Conservation (phyloP, 2,329 filamentous ascomycete genomes). For the Chalaropsis ovoidea region DNA sequence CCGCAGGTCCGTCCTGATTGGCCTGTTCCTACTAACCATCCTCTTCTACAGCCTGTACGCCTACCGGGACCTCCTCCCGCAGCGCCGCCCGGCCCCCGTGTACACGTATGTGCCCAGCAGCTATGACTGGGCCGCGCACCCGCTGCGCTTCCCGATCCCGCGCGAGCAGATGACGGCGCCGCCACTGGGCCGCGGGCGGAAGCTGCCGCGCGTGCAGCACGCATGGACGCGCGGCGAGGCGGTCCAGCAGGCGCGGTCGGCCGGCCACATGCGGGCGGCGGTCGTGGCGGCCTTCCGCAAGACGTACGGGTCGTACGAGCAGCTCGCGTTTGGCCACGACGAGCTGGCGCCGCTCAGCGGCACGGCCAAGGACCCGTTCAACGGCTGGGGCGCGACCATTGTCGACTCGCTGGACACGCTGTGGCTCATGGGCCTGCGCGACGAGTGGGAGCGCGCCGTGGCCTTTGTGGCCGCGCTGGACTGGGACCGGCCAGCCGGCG, state of each 20-base stretch:
- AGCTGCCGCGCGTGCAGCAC: slow-evolving; percentile 18
- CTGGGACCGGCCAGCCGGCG: slow-evolving; percentile 43
- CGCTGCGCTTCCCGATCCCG: slow-evolving; percentile 25
- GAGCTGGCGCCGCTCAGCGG: slow-evolving; percentile 51
- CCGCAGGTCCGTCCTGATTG: slow-evolving; percentile 34
- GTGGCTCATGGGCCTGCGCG: slow-evolving; percentile 59
- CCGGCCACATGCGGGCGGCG: slow-evolving; percentile 32
- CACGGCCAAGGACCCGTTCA: slow-evolving; percentile 46
- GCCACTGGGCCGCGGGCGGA: slow-evolving; percentile 17
- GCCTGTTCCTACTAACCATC: slow-evolving; percentile 49
- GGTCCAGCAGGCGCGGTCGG: slow-evolving; percentile 14
- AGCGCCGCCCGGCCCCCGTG: neutral
- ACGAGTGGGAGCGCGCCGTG: slow-evolving; percentile 56
- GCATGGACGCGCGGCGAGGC: slow-evolving; percentile 19
- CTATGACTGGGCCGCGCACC: slow-evolving; percentile 28
- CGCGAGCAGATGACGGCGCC: slow-evolving; percentile 26
- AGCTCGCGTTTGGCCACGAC: slow-evolving; percentile 54
- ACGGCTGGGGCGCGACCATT: slow-evolving; percentile 57
- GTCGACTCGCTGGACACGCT: slow-evolving; percentile 61
- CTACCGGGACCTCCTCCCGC: slow-evolving; percentile 16
- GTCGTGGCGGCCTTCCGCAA: slow-evolving; percentile 44
- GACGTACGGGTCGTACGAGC: slow-evolving; percentile 52
- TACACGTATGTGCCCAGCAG: slow-evolving; percentile 24
- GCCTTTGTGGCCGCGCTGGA: slow-evolving; percentile 49
- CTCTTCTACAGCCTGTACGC: slow-evolving; percentile 56